Evolutionary conservation across 306 rosid genomes (phyloP).

Genomic region (Glycyrrhiza uralensis): DNA sequence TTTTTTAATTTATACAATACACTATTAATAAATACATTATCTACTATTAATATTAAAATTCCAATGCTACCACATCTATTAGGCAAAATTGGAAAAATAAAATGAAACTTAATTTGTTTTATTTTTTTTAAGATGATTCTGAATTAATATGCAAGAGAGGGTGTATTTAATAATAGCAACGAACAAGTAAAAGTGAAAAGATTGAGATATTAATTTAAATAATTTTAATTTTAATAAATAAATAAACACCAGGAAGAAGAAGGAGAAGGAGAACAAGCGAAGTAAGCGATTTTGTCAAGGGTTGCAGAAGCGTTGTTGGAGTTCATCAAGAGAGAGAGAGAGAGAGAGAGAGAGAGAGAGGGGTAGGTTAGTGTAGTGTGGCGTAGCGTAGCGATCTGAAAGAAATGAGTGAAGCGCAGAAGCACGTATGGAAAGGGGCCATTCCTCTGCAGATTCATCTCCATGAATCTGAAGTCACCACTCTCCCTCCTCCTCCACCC

Average conservation of each 20-base stretch:
- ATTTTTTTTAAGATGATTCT: too few species aligned
- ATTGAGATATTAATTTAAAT: not conserved
- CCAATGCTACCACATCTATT: too few species aligned
- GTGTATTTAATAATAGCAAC: too few species aligned
- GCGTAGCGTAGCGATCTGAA: not conserved
- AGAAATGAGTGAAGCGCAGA: slow-evolving; percentile 57
- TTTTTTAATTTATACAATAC: too few species aligned
- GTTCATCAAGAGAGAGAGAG: not conserved
- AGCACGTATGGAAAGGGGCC: slow-evolving; percentile 80
- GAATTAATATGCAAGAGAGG: too few species aligned
- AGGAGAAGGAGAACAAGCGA: not conserved
- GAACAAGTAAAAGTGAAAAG: too few species aligned
- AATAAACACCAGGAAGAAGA: not conserved
- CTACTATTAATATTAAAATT: too few species aligned
- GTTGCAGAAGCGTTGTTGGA: not conserved
- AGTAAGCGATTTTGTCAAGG: slow-evolving; percentile 14
- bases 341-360: not conserved
- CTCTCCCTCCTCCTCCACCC: slow-evolving; percentile 85
- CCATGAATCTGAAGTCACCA: slow-evolving; percentile 86
- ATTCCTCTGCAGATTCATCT: slow-evolving; percentile 86
- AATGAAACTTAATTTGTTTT: too few species aligned
- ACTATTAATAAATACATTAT: too few species aligned
- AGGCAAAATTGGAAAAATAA: too few species aligned
- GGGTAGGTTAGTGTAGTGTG: too few species aligned
- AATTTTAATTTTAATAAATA: too few species aligned